Conservation (phyloP, 2,329 filamentous ascomycete genomes). For the Fusarium chuoi region DNA sequence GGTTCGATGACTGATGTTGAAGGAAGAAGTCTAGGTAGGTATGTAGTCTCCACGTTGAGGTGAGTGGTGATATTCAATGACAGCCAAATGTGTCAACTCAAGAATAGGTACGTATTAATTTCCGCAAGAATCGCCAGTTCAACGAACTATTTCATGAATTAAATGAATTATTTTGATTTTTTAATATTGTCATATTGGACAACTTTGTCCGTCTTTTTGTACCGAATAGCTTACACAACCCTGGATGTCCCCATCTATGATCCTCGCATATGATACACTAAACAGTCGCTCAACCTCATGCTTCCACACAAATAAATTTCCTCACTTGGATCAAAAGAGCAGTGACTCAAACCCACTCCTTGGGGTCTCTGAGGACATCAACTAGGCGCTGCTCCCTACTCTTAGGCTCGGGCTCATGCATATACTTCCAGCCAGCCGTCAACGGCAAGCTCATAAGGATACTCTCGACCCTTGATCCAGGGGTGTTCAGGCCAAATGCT, state of each 20-base stretch:
- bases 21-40: not conserved
- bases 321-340: not conserved
- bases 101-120: not conserved
- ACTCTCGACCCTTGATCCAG: conserved; percentile 90
- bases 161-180: conserved; percentile 14
- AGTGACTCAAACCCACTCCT: conserved; percentile 70
- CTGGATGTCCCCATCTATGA: conserved; percentile 33
- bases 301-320: conserved; percentile 3
- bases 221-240: conserved; percentile 24
- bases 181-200: not conserved
- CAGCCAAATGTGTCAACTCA: not conserved
- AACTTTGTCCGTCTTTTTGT: conserved; percentile 14
- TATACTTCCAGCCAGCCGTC: conserved; percentile 95
- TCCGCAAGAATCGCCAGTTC: not conserved
- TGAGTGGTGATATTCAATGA: not conserved
- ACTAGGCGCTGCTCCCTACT: conserved; percentile 83
- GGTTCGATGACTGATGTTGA: conserved; percentile 1
- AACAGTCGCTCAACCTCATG: conserved; percentile 26
- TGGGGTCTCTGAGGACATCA: conserved; percentile 73
- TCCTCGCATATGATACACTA: conserved; percentile 38
- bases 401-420: conserved; percentile 83
- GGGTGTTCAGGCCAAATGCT: conserved; percentile 92
- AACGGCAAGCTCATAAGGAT: conserved; percentile 97
- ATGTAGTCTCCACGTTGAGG: conserved; percentile 4
- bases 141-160: not conserved